A percentile compares a stretch with the other conserved stretches of the same genome.
These are phyloP conservation scores for Fusarium brachygibbosum DNA, from an alignment of 2,329 filamentous ascomycete genomes.

Conservation along the genomic window DNA sequence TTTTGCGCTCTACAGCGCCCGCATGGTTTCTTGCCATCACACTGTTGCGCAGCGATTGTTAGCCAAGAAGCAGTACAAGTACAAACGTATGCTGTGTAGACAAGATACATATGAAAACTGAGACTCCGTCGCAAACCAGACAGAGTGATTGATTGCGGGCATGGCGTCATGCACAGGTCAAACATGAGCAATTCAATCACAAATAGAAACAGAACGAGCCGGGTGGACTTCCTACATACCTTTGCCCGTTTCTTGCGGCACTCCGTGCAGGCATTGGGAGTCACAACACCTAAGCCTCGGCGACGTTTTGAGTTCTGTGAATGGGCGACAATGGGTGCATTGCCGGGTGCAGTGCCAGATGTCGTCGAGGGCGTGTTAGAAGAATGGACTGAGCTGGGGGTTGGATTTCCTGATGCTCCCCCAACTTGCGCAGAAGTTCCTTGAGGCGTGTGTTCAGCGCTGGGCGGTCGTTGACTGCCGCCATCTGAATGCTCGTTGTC, in stretches of 20 bases:
- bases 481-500: conserved; percentile 50
- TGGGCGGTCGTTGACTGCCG: conserved; percentile 51
- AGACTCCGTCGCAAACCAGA: not conserved
- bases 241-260: conserved; percentile 74
- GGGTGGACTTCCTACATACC: conserved; percentile 54
- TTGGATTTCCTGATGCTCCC: conserved; percentile 49
- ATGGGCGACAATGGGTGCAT: conserved; percentile 39
- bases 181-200: conserved; percentile 1
- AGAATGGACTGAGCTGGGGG: conserved; percentile 49
- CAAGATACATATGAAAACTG: not conserved
- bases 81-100: not conserved
- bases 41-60: conserved; percentile 56
- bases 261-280: conserved; percentile 72
- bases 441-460: conserved; percentile 54
- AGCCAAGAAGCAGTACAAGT: conserved; percentile 8
- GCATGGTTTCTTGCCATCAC: conserved; percentile 70
- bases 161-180: conserved; percentile 3
- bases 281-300: conserved; percentile 68
- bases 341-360: conserved; percentile 37
- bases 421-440: conserved; percentile 39
- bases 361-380: conserved; percentile 47
- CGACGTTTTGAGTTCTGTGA: conserved; percentile 63
- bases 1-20: conserved; percentile 68
- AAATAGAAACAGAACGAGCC: not conserved
- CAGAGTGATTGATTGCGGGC: not conserved